Conservation (phyloP, 139 green algal genomes). For the Closterium sp. region DNA sequence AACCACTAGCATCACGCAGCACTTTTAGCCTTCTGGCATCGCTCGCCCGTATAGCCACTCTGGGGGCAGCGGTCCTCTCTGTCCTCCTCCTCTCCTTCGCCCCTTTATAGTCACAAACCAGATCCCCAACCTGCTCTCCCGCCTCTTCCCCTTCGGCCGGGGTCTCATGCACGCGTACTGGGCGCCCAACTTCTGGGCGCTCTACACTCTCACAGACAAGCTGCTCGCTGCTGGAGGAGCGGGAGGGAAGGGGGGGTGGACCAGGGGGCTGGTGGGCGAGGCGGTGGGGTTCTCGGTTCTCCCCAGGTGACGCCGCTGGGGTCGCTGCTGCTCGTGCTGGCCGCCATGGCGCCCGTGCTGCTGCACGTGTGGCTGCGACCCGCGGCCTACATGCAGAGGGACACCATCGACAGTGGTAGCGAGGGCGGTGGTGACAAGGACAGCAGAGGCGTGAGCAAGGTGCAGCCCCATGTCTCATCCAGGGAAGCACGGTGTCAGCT, state of each 20-base stretch:
- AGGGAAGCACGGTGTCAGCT: background rate
- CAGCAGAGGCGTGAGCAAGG: background rate
- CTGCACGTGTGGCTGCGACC: constrained; percentile 4
- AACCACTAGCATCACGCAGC: background rate
- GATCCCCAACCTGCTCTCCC: constrained; percentile 39
- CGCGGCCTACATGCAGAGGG: background rate
- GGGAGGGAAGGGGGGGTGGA: constrained; percentile 9
- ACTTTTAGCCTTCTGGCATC: background rate
- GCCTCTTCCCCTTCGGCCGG: constrained; percentile 90
- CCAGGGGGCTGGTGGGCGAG: constrained; percentile 74
- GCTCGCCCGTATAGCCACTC: background rate
- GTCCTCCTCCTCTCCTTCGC: constrained; percentile 45
- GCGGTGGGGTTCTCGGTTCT: constrained; percentile 64
- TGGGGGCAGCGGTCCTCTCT: constrained; percentile 56
- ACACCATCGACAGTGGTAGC: background rate
- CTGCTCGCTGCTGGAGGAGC: background rate
- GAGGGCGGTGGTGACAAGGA: background rate
- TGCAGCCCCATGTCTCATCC: background rate
- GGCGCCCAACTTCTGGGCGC: constrained; percentile 86
- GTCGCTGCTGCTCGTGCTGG: constrained; percentile 57
- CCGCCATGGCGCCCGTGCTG: constrained; percentile 53
- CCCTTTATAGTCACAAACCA: constrained; percentile 29
- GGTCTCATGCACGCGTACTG: constrained; percentile 93
- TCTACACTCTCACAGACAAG: background rate
- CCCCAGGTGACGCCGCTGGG: constrained; percentile 59